Evolutionary conservation across 2,329 filamentous ascomycete species (phyloP).

Genomic region (Xylariaceae sp.): DNA sequence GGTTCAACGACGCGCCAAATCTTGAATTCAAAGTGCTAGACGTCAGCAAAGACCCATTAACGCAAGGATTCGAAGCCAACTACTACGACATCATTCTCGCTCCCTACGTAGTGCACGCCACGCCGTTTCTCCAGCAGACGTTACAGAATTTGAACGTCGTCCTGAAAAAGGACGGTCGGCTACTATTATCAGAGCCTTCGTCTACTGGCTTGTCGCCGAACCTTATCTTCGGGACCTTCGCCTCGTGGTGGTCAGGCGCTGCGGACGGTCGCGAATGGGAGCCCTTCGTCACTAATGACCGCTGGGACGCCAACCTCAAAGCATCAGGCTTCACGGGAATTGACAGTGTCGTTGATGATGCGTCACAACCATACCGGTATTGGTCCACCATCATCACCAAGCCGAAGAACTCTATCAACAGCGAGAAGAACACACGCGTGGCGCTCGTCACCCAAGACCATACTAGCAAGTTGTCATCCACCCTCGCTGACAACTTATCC

Average conservation of each 20-base stretch:
- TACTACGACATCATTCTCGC: conserved; percentile 16
- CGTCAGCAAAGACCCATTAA: background rate
- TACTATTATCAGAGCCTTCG: conserved; percentile 13
- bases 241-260: background rate
- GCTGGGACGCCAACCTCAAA: background rate
- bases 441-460: too few species aligned
- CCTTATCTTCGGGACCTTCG: background rate
- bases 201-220: background rate
- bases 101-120: conserved; percentile 16
- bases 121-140: background rate
- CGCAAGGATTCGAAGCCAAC: background rate
- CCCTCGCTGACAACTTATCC: too few species aligned
- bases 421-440: too few species aligned
- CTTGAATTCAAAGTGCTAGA: conserved; percentile 9
- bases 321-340: background rate
- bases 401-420: too few species aligned
- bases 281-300: background rate
- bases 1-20: background rate
- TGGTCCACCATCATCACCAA: background rate
- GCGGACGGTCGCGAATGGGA: background rate
- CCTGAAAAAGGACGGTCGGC: conserved; percentile 6
- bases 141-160: conserved; percentile 7
- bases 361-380: background rate
- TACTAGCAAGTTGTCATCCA: too few species aligned
- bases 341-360: background rate